phyloP scores from a whole-genome alignment of 257 asterid genomes.

The Vinca minor region DNA sequence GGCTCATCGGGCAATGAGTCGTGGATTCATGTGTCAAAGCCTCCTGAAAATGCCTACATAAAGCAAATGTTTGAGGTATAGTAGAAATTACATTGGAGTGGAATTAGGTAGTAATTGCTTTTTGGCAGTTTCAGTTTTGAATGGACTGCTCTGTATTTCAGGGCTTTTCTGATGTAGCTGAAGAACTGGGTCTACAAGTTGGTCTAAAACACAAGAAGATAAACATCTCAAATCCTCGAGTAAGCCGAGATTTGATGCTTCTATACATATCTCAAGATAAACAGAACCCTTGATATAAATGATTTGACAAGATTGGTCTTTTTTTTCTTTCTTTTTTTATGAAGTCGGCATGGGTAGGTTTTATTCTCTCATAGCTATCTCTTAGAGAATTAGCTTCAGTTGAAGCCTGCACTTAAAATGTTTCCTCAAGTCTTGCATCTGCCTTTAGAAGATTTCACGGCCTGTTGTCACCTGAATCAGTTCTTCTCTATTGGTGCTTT shows the following conservation, averaged over 20 bases:
- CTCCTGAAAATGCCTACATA: constrained; percentile 73
- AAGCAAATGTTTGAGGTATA: constrained; percentile 86
- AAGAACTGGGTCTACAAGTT: constrained; percentile 68
- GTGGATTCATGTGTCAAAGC: constrained; percentile 86
- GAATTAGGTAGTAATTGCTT: neutral
- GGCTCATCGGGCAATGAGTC: constrained; percentile 53
- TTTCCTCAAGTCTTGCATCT: neutral
- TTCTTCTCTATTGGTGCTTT: neutral
- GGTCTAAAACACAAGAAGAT: constrained; percentile 95
- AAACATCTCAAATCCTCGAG: constrained; percentile 91
- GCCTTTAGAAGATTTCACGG: neutral
- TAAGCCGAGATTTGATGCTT: constrained; percentile 29
- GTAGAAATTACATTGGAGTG: neutral
- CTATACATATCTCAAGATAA: neutral
- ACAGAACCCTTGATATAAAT: neutral
- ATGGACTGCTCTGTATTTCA: constrained; percentile 27
- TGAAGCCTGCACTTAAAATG: neutral
- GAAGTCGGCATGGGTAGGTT: too few relatives aligned
- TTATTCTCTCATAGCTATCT: neutral
- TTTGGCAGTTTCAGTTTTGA: constrained; percentile 18
- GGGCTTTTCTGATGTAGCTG: constrained; percentile 78
- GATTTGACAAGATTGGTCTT: neutral
- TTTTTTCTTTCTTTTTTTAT: too few relatives aligned
- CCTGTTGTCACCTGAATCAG: neutral
- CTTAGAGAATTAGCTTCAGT: neutral